Evolutionary conservation across 352 stramenopile species (phyloP).

Genomic region (Peronosclerospora sorghi): DNA sequence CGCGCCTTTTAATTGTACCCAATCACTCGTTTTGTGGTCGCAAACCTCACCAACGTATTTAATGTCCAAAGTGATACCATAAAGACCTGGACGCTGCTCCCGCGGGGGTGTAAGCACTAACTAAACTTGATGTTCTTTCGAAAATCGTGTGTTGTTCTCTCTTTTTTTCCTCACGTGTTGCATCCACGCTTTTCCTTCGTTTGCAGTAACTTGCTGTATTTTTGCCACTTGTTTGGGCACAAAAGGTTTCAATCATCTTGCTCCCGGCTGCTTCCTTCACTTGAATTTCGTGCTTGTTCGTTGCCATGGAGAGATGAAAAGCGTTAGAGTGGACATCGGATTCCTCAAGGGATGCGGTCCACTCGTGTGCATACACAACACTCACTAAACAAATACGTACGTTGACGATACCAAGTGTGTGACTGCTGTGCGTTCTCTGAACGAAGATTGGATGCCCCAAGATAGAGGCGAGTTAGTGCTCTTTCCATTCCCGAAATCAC

Average conservation of each 20-base stretch:
- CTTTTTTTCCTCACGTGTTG: slow-evolving; percentile 10
- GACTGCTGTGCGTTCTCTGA: slow-evolving; percentile 78
- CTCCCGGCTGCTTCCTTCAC: slow-evolving; percentile 38
- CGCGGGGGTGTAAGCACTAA: slow-evolving; percentile 50
- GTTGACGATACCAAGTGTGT: slow-evolving; percentile 75
- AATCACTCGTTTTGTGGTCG: slow-evolving; percentile 61
- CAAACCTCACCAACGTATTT: slow-evolving; percentile 55
- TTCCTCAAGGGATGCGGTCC: slow-evolving; percentile 40
- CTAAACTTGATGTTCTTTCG: slow-evolving; percentile 23
- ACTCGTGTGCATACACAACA: slow-evolving; percentile 45
- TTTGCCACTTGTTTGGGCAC: slow-evolving; percentile 21
- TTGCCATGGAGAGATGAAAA: slow-evolving; percentile 56
- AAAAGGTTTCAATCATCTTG: slow-evolving; percentile 56
- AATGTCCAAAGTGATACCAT: slow-evolving; percentile 35
- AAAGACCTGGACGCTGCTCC: slow-evolving; percentile 45
- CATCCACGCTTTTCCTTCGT: slow-evolving; percentile 21
- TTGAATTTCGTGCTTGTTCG: slow-evolving; percentile 34
- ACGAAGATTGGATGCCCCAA: slow-evolving; percentile 53
- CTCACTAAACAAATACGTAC: slow-evolving; percentile 47
- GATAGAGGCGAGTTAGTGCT: slow-evolving; percentile 76
- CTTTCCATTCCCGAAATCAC: slow-evolving; percentile 61
- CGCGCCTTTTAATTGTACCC: slow-evolving; percentile 47
- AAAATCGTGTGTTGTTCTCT: slow-evolving; percentile 20
- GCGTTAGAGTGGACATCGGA: slow-evolving; percentile 39
- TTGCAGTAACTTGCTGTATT: slow-evolving; percentile 22